A percentile compares a stretch with the other conserved stretches of the same genome.
Conservation (phyloP, 352 stramenopile genomes). For the Globisporangium lucens region DNA sequence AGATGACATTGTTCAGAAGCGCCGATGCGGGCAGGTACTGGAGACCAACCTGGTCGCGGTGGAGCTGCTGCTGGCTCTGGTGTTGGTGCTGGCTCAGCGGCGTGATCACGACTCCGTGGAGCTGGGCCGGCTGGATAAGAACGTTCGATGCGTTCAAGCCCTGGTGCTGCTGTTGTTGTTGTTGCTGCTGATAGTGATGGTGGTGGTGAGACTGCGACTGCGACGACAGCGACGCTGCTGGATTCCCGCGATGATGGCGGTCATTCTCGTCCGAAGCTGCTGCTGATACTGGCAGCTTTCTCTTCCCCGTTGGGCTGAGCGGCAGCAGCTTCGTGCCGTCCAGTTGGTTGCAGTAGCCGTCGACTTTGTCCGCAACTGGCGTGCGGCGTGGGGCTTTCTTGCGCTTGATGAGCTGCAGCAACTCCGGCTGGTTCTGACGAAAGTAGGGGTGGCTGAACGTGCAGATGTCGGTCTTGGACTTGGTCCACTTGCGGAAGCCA, state of each 20-base stretch:
- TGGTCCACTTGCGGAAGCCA: constrained; percentile 70
- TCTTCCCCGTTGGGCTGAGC: constrained; percentile 43
- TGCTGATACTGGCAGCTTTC: constrained; percentile 25
- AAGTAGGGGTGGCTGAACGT: constrained; percentile 86
- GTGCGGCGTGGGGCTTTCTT: constrained; percentile 69
- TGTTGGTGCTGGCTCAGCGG: constrained; percentile 20
- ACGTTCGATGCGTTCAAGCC: constrained; percentile 25
- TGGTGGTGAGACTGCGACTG: not conserved
- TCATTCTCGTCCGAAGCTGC: not conserved
- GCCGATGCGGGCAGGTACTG: constrained; percentile 37
- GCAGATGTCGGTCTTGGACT: constrained; percentile 77
- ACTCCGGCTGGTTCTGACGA: constrained; percentile 61
- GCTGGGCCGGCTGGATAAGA: constrained; percentile 28
- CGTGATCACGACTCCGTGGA: constrained; percentile 30
- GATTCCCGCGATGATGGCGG: not conserved
- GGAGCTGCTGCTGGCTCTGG: not conserved
- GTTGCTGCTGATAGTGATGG: not conserved
- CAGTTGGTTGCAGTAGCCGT: constrained; percentile 18
- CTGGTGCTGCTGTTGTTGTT: constrained; percentile 12
- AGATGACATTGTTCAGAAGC: constrained; percentile 70
- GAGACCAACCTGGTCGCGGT: not conserved
- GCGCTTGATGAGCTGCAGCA: constrained; percentile 76
- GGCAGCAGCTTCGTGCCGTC: constrained; percentile 32
- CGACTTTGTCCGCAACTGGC: constrained; percentile 16
- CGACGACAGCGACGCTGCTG: not conserved